Percentiles rank a stretch among this genome's conserved stretches.
These are phyloP conservation scores for Linnemannia zychae DNA, from an alignment of 192 early-diverging fungal species.

Conservation along the genomic window DNA sequence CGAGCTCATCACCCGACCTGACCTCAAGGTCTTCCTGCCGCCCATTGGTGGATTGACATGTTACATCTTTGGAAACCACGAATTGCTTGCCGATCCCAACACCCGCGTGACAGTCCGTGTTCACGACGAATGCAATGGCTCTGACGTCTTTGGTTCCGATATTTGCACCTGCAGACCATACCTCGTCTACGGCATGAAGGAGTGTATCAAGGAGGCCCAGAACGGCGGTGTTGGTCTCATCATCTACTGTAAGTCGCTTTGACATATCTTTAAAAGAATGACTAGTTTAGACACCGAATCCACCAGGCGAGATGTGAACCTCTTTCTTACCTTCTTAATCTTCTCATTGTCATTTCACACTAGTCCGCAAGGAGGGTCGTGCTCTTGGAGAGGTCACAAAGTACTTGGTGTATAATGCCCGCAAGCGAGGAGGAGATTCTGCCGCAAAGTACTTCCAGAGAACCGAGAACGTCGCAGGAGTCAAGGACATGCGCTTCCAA, in stretches of 20 bases:
- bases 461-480: constrained; percentile 65
- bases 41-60: constrained; percentile 94
- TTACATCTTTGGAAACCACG: constrained; percentile 94
- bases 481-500: constrained; percentile 94
- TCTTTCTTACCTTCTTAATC: constrained; percentile 6
- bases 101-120: constrained; percentile 89
- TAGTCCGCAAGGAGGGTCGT: constrained; percentile 93
- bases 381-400: constrained; percentile 97
- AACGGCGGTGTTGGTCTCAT: constrained; percentile 94
- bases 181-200: constrained; percentile 91
- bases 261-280: no score
- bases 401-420: constrained; percentile 95
- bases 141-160: constrained; percentile 88
- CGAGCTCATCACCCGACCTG: constrained; percentile 92
- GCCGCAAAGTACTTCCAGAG: constrained; percentile 91
- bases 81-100: constrained; percentile 82
- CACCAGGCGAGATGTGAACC: not conserved
- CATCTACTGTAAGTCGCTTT: constrained; percentile 83
- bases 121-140: constrained; percentile 97
- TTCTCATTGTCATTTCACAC: not conserved
- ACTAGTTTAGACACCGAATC: no score
- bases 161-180: constrained; percentile 90
- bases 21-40: constrained; percentile 94
- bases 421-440: constrained; percentile 91
- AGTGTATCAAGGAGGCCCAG: constrained; percentile 90